phyloP scores from a whole-genome alignment of 345 rosid genomes.

The Raphanus raphanistrum region DNA sequence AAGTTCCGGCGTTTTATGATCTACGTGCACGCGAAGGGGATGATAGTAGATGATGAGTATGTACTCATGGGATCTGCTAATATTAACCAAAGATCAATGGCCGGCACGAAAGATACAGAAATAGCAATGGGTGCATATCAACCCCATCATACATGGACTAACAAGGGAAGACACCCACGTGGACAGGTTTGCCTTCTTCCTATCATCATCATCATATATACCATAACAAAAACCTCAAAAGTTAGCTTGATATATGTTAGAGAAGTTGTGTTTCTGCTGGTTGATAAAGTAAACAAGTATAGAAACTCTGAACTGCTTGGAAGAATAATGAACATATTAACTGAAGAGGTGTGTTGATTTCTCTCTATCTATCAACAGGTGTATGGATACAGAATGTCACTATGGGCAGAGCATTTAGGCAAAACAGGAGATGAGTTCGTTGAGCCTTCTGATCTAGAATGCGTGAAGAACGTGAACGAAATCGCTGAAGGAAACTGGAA shows the following conservation, averaged over 20 bases:
- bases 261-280: slow-evolving; percentile 3
- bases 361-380: slow-evolving; percentile 45
- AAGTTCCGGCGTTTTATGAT: slow-evolving; percentile 74
- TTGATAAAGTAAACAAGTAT: neutral
- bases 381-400: slow-evolving; percentile 87
- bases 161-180: slow-evolving; percentile 57
- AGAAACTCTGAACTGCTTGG: neutral
- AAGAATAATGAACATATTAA: neutral
- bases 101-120: slow-evolving; percentile 93
- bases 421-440: slow-evolving; percentile 36
- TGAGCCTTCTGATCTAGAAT: slow-evolving; percentile 59
- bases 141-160: slow-evolving; percentile 69
- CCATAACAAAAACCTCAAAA: slow-evolving; percentile 1
- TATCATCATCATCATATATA: slow-evolving; percentile 5
- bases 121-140: slow-evolving; percentile 98
- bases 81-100: slow-evolving; percentile 96
- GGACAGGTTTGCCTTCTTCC: slow-evolving; percentile 65
- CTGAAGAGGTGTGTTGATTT: neutral
- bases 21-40: slow-evolving; percentile 92
- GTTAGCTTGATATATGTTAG: neutral
- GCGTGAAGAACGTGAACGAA: slow-evolving; percentile 60
- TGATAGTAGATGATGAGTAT: slow-evolving; percentile 91
- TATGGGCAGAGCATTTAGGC: slow-evolving; percentile 95
- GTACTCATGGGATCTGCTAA: slow-evolving; percentile 88
- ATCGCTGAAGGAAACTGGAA: slow-evolving; percentile 70